Base-by-base conservation (phyloP, 139 green algal genomes). In the Chlorella sp. region DNA sequence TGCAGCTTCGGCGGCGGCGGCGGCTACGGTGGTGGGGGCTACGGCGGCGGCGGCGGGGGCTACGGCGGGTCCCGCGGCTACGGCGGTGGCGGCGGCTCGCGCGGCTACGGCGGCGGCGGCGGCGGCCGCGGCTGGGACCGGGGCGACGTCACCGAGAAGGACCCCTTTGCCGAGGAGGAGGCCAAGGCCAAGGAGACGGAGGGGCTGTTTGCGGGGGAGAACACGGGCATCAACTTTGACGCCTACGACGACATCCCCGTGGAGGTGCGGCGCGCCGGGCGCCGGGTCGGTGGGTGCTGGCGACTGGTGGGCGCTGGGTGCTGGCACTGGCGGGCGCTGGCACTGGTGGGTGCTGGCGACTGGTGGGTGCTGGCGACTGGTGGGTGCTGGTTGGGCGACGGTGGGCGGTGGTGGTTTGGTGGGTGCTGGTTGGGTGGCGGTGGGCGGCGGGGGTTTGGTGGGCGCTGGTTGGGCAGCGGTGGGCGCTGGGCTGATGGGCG, bases 241-340 rank as follows among this genome's bases (percentile, higher is more conserved):
- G 94, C 93, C 2, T 98, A 99, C 71, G 95, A 98, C 73, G 96
- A 99, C 89, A 99, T 99, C 79, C 96, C 96, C 6, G 95, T 98
- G 50, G 95, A 94, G 76, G 75, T 75, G 66, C 9, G 63, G 23
- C 25, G 6, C 31, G 35, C 33, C 59, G 9, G 9, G 31, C 29
- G n/a, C n/a, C n/a, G n/a, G n/a, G n/a, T n/a, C n/a, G n/a, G n/a
- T n/a, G n/a, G n/a, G n/a, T n/a, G n/a, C n/a, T n/a, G n/a, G n/a
- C n/a, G n/a, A n/a, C n/a, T n/a, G n/a, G n/a, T n/a, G n/a, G n/a
- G n/a, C n/a, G n/a, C n/a, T n/a, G n/a, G n/a, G n/a, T n/a, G n/a
- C n/a, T n/a, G n/a, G n/a, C n/a, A n/a, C n/a, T n/a, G n/a, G n/a
- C n/a, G n/a, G n/a, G n/a, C n/a, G n/a, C n/a, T n/a, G n/a, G n/a